Percentiles rank a stretch among this genome's conserved stretches.
phyloP scores from a whole-genome alignment of 2,329 filamentous ascomycete genomes.

The Chrysosphaeria jannelii region DNA sequence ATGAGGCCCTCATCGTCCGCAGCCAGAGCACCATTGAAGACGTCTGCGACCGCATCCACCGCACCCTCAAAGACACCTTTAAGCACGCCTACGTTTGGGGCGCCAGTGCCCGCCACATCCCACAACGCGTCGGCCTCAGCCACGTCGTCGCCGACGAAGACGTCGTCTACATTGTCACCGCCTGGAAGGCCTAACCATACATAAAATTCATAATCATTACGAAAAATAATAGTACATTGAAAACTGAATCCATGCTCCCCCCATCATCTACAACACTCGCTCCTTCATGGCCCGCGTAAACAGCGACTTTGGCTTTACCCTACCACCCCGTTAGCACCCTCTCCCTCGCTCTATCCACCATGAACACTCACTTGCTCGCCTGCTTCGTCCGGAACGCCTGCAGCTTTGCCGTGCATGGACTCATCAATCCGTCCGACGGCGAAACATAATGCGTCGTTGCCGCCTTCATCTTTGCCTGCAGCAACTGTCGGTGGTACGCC shows the following conservation, averaged over 20 bases:
- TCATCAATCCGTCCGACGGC: conserved; percentile 72
- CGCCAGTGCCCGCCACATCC: conserved; percentile 77
- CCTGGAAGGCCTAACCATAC: conserved; percentile 20
- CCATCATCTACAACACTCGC: conserved; percentile 27
- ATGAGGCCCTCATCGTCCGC: conserved; percentile 76
- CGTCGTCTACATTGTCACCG: conserved; percentile 36
- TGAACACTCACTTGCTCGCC: conserved; percentile 33
- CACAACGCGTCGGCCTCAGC: conserved; percentile 65
- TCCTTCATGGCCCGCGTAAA: conserved; percentile 34
- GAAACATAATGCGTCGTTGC: conserved; percentile 33
- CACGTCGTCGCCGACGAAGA: conserved; percentile 49
- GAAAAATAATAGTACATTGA: too few species aligned
- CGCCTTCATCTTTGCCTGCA: conserved; percentile 40
- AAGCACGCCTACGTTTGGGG: conserved; percentile 98
- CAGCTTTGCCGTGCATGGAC: conserved; percentile 59
- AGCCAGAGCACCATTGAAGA: conserved; percentile 76
- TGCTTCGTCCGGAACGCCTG: conserved; percentile 55
- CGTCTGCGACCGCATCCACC: conserved; percentile 84
- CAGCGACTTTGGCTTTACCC: conserved; percentile 32
- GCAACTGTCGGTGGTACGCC: conserved; percentile 49
- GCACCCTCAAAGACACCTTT: conserved; percentile 89
- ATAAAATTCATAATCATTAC: too few species aligned
- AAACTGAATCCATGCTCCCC: conserved; percentile 11
- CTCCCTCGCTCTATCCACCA: conserved; percentile 9
- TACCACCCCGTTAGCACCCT: conserved; percentile 11